phyloP scores from a whole-genome alignment of 2,329 filamentous ascomycete genomes.

The Lasiodiplodia citricola region DNA sequence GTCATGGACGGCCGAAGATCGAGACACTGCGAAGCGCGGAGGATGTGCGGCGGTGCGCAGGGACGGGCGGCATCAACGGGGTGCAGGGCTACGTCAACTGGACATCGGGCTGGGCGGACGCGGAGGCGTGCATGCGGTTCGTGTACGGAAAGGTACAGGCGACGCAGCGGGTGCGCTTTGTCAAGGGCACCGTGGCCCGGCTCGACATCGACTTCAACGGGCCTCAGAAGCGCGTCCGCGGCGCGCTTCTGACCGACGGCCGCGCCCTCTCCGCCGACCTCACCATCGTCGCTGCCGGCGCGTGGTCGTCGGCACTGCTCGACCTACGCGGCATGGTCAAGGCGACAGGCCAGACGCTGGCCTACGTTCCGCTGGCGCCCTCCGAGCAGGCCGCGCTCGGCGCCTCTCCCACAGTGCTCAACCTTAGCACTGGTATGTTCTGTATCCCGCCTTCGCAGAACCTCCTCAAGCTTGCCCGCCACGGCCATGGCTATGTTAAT shows the following conservation, averaged over 20 bases:
- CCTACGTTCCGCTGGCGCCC: slow-evolving; percentile 75
- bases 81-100: slow-evolving; percentile 75
- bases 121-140: slow-evolving; percentile 71
- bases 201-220: slow-evolving; percentile 45
- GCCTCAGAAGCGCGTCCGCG: slow-evolving; percentile 52
- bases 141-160: slow-evolving; percentile 61
- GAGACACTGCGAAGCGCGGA: slow-evolving; percentile 45
- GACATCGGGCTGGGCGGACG: slow-evolving; percentile 80
- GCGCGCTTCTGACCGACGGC: slow-evolving; percentile 62
- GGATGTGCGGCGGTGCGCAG: slow-evolving; percentile 48
- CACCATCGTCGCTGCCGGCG: slow-evolving; percentile 81
- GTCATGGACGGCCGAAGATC: slow-evolving; percentile 30
- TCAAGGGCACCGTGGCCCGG: slow-evolving; percentile 55
- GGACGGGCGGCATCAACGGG: slow-evolving; percentile 56
- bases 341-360: slow-evolving; percentile 82
- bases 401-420: slow-evolving; percentile 73
- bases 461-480: slow-evolving; percentile 56
- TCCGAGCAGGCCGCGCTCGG: slow-evolving; percentile 71
- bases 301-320: slow-evolving; percentile 81
- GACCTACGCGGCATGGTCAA: slow-evolving; percentile 77
- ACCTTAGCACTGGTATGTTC: slow-evolving; percentile 74
- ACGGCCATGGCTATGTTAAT: slow-evolving; percentile 58
- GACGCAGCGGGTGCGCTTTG: slow-evolving; percentile 59
- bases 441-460: slow-evolving; percentile 67
- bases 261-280: slow-evolving; percentile 67